Conservation (phyloP, 2,329 filamentous ascomycete genomes). For the Talaromyces sp. region DNA sequence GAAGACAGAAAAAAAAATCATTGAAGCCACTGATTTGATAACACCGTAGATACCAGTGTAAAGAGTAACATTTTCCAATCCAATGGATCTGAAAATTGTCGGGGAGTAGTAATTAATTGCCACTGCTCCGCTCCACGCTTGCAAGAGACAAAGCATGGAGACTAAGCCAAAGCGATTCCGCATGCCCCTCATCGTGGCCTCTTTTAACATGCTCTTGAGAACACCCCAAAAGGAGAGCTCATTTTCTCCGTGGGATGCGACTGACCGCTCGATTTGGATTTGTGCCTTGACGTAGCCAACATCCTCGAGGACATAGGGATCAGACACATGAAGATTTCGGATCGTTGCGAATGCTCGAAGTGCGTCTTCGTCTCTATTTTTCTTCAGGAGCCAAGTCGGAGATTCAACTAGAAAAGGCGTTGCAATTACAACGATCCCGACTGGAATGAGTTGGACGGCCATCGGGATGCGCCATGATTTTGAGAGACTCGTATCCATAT, state of each 20-base stretch:
- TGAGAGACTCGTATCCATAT: too few species aligned
- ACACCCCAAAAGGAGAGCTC: slow-evolving; percentile 23
- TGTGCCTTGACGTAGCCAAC: slow-evolving; percentile 12
- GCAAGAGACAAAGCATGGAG: slow-evolving; percentile 42
- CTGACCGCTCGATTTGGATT: too few species aligned
- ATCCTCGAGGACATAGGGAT: slow-evolving; percentile 17
- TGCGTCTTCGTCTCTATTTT: slow-evolving; percentile 9
- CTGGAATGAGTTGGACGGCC: too few species aligned
- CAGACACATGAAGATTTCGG: slow-evolving; percentile 14
- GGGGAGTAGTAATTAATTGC: slow-evolving; percentile 25
- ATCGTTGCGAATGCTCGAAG: slow-evolving; percentile 8
- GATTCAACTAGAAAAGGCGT: too few species aligned
- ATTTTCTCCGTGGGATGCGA: too few species aligned
- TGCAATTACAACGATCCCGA: too few species aligned
- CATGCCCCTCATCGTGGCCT: slow-evolving; percentile 34
- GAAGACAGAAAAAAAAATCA: slow-evolving; percentile 24
- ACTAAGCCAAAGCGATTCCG: slow-evolving; percentile 45
- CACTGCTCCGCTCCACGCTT: too few species aligned
- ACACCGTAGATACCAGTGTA: slow-evolving; percentile 27
- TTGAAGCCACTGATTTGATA: slow-evolving; percentile 22
- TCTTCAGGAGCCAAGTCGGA: too few species aligned
- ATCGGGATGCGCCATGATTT: too few species aligned
- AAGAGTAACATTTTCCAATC: slow-evolving; percentile 19
- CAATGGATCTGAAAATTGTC: slow-evolving; percentile 22
- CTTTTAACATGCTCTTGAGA: slow-evolving; percentile 25